Conservation (phyloP, 345 rosid genomes). For the Orychophragmus violaceus region DNA sequence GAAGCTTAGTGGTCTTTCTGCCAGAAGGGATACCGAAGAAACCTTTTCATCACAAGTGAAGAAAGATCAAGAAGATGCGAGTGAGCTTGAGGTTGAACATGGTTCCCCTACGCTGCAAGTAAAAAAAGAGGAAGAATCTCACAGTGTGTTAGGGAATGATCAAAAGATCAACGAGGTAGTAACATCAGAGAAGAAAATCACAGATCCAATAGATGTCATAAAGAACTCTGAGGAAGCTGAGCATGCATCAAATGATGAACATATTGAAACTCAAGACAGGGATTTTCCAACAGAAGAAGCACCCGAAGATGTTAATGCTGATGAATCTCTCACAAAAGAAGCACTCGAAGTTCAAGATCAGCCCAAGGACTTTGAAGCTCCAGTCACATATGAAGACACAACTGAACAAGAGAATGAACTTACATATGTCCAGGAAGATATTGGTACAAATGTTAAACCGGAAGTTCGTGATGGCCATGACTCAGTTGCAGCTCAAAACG, state of each 20-base stretch:
- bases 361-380: background rate
- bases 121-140: background rate
- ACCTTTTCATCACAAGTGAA: background rate
- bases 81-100: background rate
- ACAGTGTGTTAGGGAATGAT: background rate
- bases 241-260: constrained; percentile 1
- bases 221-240: background rate
- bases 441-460: background rate
- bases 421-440: background rate
- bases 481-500: background rate
- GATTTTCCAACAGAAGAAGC: background rate
- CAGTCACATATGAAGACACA: background rate
- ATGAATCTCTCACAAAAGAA: constrained; percentile 12
- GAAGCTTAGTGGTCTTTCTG: background rate
- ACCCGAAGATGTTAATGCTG: background rate
- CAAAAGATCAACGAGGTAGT: background rate
- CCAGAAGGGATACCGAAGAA: background rate
- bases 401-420: constrained; percentile 1
- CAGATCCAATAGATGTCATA: background rate
- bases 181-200: constrained; percentile 1
- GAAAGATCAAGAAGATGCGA: background rate
- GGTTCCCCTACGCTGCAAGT: background rate
- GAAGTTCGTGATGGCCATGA: constrained; percentile 9
- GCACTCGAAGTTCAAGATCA: constrained; percentile 16
- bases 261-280: background rate